phyloP scores from a whole-genome alignment of 2,329 filamentous ascomycete genomes.

The Neospermospora avenae region DNA sequence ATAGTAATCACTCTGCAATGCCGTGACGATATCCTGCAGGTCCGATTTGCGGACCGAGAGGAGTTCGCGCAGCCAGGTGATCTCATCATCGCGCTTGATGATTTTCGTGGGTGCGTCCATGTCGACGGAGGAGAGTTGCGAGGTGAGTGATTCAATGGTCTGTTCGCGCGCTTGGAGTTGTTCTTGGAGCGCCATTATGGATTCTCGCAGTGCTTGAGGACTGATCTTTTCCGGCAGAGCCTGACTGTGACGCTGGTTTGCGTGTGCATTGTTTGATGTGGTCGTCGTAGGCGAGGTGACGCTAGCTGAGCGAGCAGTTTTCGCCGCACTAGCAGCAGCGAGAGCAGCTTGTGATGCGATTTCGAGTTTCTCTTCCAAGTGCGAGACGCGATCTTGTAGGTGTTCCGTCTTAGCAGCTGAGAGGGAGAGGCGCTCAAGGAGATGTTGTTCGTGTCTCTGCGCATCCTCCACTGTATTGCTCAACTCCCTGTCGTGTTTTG shows the following conservation, averaged over 20 bases:
- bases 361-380: slow-evolving; percentile 87
- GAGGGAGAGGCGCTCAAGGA: slow-evolving; percentile 76
- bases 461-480: slow-evolving; percentile 76
- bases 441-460: slow-evolving; percentile 73
- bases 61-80: slow-evolving; percentile 90
- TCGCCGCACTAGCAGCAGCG: slow-evolving; percentile 37
- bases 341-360: slow-evolving; percentile 79
- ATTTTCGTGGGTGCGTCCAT: slow-evolving; percentile 78
- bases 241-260: no score
- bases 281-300: slow-evolving; percentile 10
- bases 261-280: slow-evolving; percentile 38
- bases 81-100: slow-evolving; percentile 89
- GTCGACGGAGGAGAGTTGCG: slow-evolving; percentile 64
- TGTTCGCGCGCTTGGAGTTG: slow-evolving; percentile 93
- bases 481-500: slow-evolving; percentile 71
- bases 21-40: slow-evolving; percentile 83
- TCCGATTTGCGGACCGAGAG: slow-evolving; percentile 88
- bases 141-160: slow-evolving; percentile 82
- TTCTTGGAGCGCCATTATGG: slow-evolving; percentile 93
- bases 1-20: slow-evolving; percentile 70
- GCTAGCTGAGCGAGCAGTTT: slow-evolving; percentile 33
- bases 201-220: slow-evolving; percentile 90
- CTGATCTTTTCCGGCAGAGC: slow-evolving; percentile 86
- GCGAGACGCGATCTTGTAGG: slow-evolving; percentile 77
- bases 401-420: slow-evolving; percentile 82